These are phyloP conservation scores for Camptophora hylomeconis DNA, from an alignment of 2,329 filamentous ascomycete species.

Conservation along the genomic window DNA sequence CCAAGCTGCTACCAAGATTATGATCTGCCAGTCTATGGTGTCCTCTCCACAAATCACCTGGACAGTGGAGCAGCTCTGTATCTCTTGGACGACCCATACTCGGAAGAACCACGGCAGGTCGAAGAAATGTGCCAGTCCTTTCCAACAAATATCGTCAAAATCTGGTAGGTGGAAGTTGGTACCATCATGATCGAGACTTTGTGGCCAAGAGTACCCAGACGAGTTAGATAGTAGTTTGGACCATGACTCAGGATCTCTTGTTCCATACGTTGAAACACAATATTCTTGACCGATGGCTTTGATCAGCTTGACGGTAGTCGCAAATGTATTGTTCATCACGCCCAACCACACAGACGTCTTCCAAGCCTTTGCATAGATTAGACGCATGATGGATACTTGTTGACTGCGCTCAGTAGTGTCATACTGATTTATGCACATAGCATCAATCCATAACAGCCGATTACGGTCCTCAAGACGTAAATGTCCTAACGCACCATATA, in stretches of 20 bases:
- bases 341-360: slow-evolving; percentile 12
- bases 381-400: slow-evolving; percentile 11
- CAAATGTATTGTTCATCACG: background rate
- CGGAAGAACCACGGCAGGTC: background rate
- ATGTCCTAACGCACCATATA: no score
- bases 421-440: slow-evolving; percentile 12
- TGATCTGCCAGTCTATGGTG: background rate
- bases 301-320: no score
- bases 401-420: slow-evolving; percentile 9
- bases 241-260: background rate
- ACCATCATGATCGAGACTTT: no score
- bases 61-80: no score
- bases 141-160: background rate
- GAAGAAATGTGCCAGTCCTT: no score
- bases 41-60: no score
- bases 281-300: no score
- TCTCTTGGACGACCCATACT: slow-evolving; percentile 1
- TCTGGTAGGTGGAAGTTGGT: no score
- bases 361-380: slow-evolving; percentile 7
- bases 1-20: background rate
- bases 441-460: slow-evolving; percentile 20
- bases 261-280: background rate
- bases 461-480: no score
- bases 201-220: background rate
- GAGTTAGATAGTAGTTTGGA: background rate